phyloP scores from a whole-genome alignment of 1,284 basidiomycete species.

The Phenoliferia sp. region DNA sequence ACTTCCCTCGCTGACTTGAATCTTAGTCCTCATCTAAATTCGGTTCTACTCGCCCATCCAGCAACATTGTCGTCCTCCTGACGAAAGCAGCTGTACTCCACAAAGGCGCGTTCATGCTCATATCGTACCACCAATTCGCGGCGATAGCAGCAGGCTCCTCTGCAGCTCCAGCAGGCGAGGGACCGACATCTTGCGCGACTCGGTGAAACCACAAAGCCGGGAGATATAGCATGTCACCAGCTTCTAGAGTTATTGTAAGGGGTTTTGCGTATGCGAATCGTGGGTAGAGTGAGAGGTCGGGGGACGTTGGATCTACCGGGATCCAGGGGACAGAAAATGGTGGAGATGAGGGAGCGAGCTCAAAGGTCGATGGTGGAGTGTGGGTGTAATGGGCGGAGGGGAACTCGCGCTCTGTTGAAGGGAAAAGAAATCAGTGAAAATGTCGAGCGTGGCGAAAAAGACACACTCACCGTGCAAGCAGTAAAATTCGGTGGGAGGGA shows the following conservation, averaged over 20 bases:
- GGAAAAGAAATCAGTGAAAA: not conserved
- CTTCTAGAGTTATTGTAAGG: slow-evolving; percentile 58
- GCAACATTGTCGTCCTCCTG: slow-evolving; percentile 42
- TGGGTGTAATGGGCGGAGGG: slow-evolving; percentile 15
- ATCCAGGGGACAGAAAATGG: slow-evolving; percentile 31
- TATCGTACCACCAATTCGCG: slow-evolving; percentile 84
- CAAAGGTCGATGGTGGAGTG: slow-evolving; percentile 23
- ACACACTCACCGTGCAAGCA: slow-evolving; percentile 61
- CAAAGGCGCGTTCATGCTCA: slow-evolving; percentile 61
- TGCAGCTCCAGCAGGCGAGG: slow-evolving; percentile 30
- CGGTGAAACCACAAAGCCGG: slow-evolving; percentile 89
- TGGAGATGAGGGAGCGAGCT: slow-evolving; percentile 8
- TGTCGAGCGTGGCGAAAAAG: not conserved
- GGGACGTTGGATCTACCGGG: slow-evolving; percentile 32
- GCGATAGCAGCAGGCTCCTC: slow-evolving; percentile 54
- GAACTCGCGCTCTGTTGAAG: slow-evolving; percentile 9
- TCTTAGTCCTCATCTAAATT: not conserved
- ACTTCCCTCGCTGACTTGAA: not conserved
- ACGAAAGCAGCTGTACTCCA: slow-evolving; percentile 65
- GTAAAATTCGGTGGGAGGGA: slow-evolving; percentile 82
- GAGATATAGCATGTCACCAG: slow-evolving; percentile 79
- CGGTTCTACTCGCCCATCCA: slow-evolving; percentile 16
- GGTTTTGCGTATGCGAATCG: slow-evolving; percentile 52
- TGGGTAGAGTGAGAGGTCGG: slow-evolving; percentile 18
- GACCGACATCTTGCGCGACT: slow-evolving; percentile 58